Evolutionary conservation across 2,329 filamentous ascomycete species (phyloP).

Genomic region (Epichloe sylvatica): DNA sequence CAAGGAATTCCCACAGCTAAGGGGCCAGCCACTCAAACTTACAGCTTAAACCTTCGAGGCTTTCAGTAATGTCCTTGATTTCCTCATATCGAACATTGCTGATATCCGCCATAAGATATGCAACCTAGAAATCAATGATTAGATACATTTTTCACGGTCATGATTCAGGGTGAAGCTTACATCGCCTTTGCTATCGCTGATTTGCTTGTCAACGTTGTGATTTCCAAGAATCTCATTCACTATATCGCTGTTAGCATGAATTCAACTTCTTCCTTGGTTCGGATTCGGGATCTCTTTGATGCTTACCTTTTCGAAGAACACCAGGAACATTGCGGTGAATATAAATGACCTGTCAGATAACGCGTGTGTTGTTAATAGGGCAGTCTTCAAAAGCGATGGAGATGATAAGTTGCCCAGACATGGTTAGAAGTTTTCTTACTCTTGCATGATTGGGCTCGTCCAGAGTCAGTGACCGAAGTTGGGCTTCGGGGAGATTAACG

Average conservation of each 20-base stretch:
- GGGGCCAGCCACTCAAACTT: conserved; percentile 23
- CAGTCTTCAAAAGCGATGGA: background rate
- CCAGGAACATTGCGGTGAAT: conserved; percentile 95
- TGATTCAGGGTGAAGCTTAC: conserved; percentile 27
- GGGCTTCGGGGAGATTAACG: conserved; percentile 94
- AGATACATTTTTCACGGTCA: background rate
- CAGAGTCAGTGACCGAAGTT: conserved; percentile 73
- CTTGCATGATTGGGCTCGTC: conserved; percentile 83
- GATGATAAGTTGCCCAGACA: background rate
- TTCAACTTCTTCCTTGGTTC: background rate
- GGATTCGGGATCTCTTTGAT: background rate
- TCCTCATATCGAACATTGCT: conserved; percentile 69
- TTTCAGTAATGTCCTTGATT: conserved; percentile 75
- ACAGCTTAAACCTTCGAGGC: conserved; percentile 69
- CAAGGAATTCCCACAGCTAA: background rate
- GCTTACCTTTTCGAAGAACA: conserved; percentile 66
- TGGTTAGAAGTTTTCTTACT: conserved; percentile 26
- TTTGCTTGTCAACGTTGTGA: conserved; percentile 98
- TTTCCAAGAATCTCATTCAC: conserved; percentile 91
- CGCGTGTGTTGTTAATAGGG: conserved; percentile 5
- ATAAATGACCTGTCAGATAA: conserved; percentile 57
- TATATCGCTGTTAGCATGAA: conserved; percentile 15
- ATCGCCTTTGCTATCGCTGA: conserved; percentile 87
- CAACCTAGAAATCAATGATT: conserved; percentile 36
- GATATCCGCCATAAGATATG: conserved; percentile 96